These are phyloP conservation scores for Microcera coccophila DNA, from an alignment of 2,329 filamentous ascomycete genomes.

Conservation along the genomic window DNA sequence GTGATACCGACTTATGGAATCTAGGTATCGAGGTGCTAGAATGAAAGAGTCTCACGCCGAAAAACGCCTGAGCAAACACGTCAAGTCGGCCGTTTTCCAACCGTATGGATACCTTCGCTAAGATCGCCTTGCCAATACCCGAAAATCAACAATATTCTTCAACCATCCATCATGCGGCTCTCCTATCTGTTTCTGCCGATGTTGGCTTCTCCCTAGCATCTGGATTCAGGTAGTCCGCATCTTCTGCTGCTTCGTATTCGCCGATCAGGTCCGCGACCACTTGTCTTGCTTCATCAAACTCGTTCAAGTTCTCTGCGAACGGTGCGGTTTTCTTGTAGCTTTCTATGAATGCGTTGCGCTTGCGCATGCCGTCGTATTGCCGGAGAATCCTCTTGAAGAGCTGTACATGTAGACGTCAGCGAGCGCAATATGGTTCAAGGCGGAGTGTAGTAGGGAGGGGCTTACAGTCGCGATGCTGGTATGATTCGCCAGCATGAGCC, in stretches of 20 bases:
- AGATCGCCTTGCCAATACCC: too few species aligned
- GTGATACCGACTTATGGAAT: too few species aligned
- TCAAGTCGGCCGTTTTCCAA: too few species aligned
- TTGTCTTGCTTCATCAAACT: slow-evolving; percentile 92
- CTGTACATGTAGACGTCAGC: slow-evolving; percentile 31
- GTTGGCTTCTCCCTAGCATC: slow-evolving; percentile 51
- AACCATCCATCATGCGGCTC: slow-evolving; percentile 35
- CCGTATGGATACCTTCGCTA: too few species aligned
- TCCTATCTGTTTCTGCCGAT: slow-evolving; percentile 51
- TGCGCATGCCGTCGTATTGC: slow-evolving; percentile 91
- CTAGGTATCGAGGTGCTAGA: too few species aligned
- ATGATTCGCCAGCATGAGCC: slow-evolving; percentile 96
- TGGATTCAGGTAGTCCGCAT: slow-evolving; percentile 82
- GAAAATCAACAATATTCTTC: too few species aligned
- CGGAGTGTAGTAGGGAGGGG: slow-evolving; percentile 7
- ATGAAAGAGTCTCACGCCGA: too few species aligned
- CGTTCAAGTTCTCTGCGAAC: slow-evolving; percentile 84
- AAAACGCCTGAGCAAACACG: too few species aligned
- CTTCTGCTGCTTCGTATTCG: slow-evolving; percentile 94
- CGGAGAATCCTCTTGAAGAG: slow-evolving; percentile 90
- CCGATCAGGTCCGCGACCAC: slow-evolving; percentile 87
- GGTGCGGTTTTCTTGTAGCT: slow-evolving; percentile 93
- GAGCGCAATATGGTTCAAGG: background rate
- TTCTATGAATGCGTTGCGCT: slow-evolving; percentile 95
- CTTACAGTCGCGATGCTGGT: slow-evolving; percentile 87